phyloP scores from a whole-genome alignment of 2,329 filamentous ascomycete species.

The Stachybotrys chartarum region DNA sequence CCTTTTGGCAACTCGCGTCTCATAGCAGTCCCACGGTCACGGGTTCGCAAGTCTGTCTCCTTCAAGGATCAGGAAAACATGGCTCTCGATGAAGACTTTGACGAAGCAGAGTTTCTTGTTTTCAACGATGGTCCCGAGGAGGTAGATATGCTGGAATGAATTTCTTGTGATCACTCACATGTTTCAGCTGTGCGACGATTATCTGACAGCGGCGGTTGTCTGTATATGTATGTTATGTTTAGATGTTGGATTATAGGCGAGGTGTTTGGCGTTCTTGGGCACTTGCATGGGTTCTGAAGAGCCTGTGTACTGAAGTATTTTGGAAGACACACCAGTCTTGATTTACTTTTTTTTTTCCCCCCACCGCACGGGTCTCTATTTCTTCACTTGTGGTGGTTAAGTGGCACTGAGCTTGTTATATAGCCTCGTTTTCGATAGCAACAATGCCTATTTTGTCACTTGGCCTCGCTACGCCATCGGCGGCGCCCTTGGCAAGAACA shows the following conservation, averaged over 20 bases:
- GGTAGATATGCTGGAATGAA: conserved; percentile 24
- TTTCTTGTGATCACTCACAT: neutral
- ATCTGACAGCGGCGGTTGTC: neutral
- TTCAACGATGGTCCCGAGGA: conserved; percentile 30
- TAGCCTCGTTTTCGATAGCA: too few relatives aligned
- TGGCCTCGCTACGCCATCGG: too few relatives aligned
- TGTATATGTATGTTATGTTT: conserved; percentile 6
- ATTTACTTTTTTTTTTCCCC: too few relatives aligned
- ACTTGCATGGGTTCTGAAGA: too few relatives aligned
- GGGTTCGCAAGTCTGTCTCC: conserved; percentile 15
- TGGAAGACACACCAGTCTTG: too few relatives aligned
- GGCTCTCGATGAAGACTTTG: conserved; percentile 50
- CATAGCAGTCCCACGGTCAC: conserved; percentile 39
- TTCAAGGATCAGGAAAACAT: conserved; percentile 39
- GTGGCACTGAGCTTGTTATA: too few relatives aligned
- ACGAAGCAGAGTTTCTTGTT: conserved; percentile 61
- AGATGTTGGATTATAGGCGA: conserved; percentile 1
- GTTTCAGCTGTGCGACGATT: neutral
- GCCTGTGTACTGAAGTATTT: too few relatives aligned
- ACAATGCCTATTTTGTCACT: too few relatives aligned
- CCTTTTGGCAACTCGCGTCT: conserved; percentile 33
- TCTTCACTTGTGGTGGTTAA: too few relatives aligned
- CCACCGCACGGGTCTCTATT: too few relatives aligned
- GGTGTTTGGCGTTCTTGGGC: neutral
- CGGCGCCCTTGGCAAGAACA: too few relatives aligned